Evolutionary conservation across 2,329 filamentous ascomycete genomes (phyloP), one percentile per base, ranked within the genome.

Genomic region (Hypoxylon sp.): DNA sequence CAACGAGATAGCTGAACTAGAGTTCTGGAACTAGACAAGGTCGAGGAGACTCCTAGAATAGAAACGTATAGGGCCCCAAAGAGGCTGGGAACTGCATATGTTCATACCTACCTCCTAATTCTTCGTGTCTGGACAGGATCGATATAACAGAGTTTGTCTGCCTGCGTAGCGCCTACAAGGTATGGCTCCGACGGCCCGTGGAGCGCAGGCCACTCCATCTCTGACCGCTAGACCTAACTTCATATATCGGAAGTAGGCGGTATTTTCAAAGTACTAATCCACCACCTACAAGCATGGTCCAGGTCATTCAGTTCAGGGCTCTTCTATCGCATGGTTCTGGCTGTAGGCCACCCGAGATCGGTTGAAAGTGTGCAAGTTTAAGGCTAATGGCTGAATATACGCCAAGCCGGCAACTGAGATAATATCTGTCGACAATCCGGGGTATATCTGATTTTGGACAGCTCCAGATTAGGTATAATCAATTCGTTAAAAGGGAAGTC

Each of bases 341-440:
- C 59, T 50, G 57, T 60, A 52, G 42, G 47, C 13, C 46, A 53
- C 48, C 39, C 22, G 11, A 48, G 44, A 44, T 55, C 66, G 61
- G 48, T 48, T 46, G 50, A 63, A 51, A 54, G 48, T 37, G 46
- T 29, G 24, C 31, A 35, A 54, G 31, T 57, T 31, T 9, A 53
- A 63, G 59, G 53, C 50, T 53, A 57, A 50, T 52, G 46, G 59
- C 50, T 50, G 31, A 58, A 57, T 44, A 61, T 61, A 39, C 17
- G 69, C 55, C 66, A 69, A 71, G 63, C 66, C 63, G 53, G 63
- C 39, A 69, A 63, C 44, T 59, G 44, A 39, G 50, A 58, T 35
- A 59, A 29, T 39, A 59, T 63, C 42, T 52, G 19, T 59, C 48
- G 47, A 59, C 26, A 33, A 55, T 31, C 55, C 55, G 50, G 46